A percentile compares a stretch with the other conserved stretches of the same genome.
phyloP scores from a whole-genome alignment of 768 basidiomycete species.

The Cystofilobasidium macerans region DNA sequence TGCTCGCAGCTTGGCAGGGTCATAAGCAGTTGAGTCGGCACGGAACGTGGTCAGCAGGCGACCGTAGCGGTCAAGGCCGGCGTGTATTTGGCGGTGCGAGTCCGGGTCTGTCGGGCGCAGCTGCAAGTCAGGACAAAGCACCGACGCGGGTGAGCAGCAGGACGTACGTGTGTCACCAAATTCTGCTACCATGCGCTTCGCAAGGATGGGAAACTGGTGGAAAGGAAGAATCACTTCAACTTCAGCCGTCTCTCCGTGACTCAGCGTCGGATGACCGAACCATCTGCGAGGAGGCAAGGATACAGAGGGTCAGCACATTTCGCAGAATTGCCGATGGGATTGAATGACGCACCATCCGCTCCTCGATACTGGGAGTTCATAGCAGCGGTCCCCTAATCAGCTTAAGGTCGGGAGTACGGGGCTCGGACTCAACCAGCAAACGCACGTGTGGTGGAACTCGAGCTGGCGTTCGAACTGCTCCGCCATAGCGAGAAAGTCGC shows the following conservation, averaged over 20 bases:
- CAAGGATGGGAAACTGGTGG: constrained; percentile 9
- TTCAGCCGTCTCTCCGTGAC: background rate
- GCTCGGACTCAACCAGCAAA: too few species aligned
- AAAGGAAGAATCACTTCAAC: too few species aligned
- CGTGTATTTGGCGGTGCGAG: constrained; percentile 20
- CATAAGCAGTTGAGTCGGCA: background rate
- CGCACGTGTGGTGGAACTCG: constrained; percentile 16
- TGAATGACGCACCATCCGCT: background rate
- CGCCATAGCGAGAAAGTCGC: background rate
- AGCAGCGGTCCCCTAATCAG: background rate
- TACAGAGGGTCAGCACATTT: background rate
- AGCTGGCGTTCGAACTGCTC: constrained; percentile 11
- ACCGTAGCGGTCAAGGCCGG: constrained; percentile 12
- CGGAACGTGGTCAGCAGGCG: background rate
- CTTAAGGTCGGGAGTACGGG: too few species aligned
- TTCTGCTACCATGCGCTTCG: background rate
- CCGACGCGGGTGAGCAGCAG: background rate
- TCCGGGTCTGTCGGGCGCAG: constrained; percentile 10
- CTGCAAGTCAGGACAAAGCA: background rate
- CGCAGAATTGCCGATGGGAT: background rate
- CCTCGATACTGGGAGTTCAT: background rate
- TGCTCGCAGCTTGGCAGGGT: constrained; percentile 1
- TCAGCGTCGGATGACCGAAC: background rate
- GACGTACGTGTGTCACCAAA: background rate
- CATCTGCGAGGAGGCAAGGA: background rate